These are phyloP conservation scores for Hyaloscypha hepaticicola DNA, from an alignment of 495 filamentous ascomycete species.

Conservation along the genomic window DNA sequence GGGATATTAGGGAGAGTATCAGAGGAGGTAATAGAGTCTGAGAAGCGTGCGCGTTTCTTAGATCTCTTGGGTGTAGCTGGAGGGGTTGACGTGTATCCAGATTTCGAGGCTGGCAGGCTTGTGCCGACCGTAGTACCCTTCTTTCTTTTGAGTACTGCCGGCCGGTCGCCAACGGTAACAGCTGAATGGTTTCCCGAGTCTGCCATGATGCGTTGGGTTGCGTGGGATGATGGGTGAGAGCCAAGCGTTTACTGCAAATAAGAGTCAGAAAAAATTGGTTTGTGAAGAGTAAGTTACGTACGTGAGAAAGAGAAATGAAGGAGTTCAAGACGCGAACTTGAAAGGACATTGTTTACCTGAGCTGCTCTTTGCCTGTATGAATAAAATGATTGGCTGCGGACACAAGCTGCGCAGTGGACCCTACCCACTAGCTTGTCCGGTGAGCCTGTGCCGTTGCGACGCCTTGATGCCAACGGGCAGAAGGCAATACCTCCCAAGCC, in stretches of 20 bases:
- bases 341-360: not conserved
- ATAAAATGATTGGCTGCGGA: not conserved
- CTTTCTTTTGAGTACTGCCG: not conserved
- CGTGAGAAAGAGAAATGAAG: not conserved
- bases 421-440: no score
- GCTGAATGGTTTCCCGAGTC: not conserved
- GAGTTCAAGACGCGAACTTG: not conserved
- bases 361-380: not conserved
- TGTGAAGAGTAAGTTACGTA: not conserved
- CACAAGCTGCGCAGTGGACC: no score
- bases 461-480: no score
- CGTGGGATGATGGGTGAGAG: not conserved
- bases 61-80: constrained; percentile 27
- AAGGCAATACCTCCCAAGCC: no score
- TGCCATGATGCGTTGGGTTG: constrained; percentile 2
- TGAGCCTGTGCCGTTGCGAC: no score
- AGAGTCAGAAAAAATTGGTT: not conserved
- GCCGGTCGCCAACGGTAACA: not conserved
- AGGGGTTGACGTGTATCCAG: constrained; percentile 12
- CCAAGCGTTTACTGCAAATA: not conserved
- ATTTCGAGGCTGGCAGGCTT: not conserved
- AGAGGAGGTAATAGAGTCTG: no score
- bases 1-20: no score
- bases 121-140: not conserved
- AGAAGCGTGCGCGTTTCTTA: constrained; percentile 67